phyloP scores from a whole-genome alignment of 768 basidiomycete genomes.

The Thelephora ganbajun region DNA sequence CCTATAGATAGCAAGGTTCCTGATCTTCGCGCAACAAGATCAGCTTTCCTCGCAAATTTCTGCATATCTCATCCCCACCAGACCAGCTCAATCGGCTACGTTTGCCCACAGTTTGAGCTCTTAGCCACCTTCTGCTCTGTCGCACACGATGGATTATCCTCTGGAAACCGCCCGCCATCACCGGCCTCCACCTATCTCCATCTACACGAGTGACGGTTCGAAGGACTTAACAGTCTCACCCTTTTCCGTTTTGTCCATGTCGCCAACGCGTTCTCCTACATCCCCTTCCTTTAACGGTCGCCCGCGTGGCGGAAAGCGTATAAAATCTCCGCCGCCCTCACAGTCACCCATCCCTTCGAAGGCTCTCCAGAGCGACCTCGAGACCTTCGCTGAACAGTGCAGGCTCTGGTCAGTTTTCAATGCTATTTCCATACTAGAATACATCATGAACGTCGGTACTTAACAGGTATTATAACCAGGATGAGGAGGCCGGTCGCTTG shows the following conservation, averaged over 20 bases:
- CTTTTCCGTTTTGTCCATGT: slow-evolving; percentile 32
- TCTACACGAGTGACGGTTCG: neutral
- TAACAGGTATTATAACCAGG: slow-evolving; percentile 71
- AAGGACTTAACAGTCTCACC: slow-evolving; percentile 26
- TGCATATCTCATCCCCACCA: too few species aligned
- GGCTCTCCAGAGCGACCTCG: slow-evolving; percentile 52
- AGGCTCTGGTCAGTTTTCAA: slow-evolving; percentile 49
- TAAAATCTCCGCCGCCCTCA: slow-evolving; percentile 42
- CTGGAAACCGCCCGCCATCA: slow-evolving; percentile 51
- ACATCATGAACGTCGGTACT: neutral
- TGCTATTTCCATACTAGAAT: neutral
- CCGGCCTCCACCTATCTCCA: slow-evolving; percentile 37
- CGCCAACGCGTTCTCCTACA: slow-evolving; percentile 34
- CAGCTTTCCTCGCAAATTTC: too few species aligned
- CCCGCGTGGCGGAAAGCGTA: slow-evolving; percentile 34
- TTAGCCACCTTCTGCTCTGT: too few species aligned
- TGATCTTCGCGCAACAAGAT: too few species aligned
- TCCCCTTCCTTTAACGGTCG: slow-evolving; percentile 42
- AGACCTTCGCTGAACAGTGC: slow-evolving; percentile 66
- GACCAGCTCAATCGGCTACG: too few species aligned
- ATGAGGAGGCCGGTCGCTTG: slow-evolving; percentile 58
- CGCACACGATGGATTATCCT: slow-evolving; percentile 44
- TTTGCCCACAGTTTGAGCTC: too few species aligned
- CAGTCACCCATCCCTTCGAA: slow-evolving; percentile 62
- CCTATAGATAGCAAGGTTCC: too few species aligned